Percentiles rank a stretch among this genome's conserved stretches.
Evolutionary conservation across 306 rosid species (phyloP).

Genomic region (Myrica gale): DNA sequence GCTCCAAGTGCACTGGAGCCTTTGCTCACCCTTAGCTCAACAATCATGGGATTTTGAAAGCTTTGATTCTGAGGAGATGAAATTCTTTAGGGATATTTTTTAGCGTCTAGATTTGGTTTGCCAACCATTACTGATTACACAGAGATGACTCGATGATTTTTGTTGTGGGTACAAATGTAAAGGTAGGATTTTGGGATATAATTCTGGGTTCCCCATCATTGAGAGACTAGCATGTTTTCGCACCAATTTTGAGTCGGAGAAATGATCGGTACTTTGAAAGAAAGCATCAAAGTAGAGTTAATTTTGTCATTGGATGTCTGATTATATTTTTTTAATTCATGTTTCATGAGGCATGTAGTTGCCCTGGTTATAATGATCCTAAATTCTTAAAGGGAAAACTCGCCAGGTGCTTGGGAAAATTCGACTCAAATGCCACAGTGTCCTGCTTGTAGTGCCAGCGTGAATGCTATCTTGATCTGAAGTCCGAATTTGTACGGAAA

Average conservation of each 20-base stretch:
- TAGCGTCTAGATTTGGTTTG: conserved; percentile 30
- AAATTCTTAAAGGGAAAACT: background rate
- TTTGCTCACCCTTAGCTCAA: conserved; percentile 56
- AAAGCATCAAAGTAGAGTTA: conserved; percentile 29
- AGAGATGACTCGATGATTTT: conserved; percentile 17
- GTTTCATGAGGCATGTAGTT: background rate
- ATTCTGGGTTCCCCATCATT: background rate
- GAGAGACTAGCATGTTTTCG: conserved; percentile 27
- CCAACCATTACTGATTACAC: background rate
- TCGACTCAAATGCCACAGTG: background rate
- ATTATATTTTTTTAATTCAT: background rate
- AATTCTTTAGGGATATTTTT: background rate
- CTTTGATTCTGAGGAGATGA: conserved; percentile 21
- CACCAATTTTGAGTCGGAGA: conserved; percentile 23
- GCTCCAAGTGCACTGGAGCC: conserved; percentile 62
- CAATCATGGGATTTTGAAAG: conserved; percentile 61
- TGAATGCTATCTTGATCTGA: background rate
- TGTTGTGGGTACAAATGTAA: conserved; percentile 33
- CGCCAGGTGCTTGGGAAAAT: background rate
- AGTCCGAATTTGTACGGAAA: background rate
- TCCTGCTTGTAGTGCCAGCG: background rate
- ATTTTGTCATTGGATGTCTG: background rate
- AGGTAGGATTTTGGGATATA: conserved; percentile 28
- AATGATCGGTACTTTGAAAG: conserved; percentile 24
- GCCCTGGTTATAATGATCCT: background rate